phyloP scores from a whole-genome alignment of 176 grass and related monocot genomes.

The Musa itinerans region DNA sequence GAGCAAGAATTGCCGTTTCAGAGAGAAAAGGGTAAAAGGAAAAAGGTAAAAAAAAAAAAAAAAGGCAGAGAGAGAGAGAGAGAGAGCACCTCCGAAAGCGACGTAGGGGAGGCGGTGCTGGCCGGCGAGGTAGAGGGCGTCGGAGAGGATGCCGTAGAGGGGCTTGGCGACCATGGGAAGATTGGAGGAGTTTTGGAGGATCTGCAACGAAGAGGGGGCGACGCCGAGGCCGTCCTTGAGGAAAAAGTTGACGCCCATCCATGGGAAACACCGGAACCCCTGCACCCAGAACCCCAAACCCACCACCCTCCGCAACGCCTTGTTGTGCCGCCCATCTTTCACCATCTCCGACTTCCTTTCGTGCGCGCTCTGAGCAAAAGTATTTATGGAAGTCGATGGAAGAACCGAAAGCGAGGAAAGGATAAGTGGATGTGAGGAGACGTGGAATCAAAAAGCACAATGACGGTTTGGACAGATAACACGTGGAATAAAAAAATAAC shows the following conservation, averaged over 20 bases:
- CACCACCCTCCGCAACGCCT: constrained; percentile 41
- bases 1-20: background rate
- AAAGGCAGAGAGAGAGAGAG: background rate
- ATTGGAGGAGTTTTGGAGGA: constrained; percentile 83
- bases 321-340: too few relatives aligned
- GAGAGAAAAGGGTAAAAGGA: background rate
- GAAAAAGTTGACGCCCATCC: constrained; percentile 88
- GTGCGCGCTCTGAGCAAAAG: too few relatives aligned
- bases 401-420: too few relatives aligned
- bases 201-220: constrained; percentile 60
- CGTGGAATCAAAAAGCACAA: too few relatives aligned
- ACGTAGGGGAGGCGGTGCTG: constrained; percentile 82
- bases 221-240: constrained; percentile 87
- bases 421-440: too few relatives aligned
- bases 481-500: too few relatives aligned
- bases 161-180: constrained; percentile 95
- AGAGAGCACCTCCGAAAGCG: constrained; percentile 61
- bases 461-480: too few relatives aligned
- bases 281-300: constrained; percentile 85
- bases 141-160: constrained; percentile 74
- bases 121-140: constrained; percentile 60
- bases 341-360: too few relatives aligned
- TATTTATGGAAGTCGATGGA: too few relatives aligned
- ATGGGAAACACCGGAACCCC: constrained; percentile 83
- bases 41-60: background rate